phyloP scores from a whole-genome alignment of 257 asterid genomes.

The Leonotis leonurus region DNA sequence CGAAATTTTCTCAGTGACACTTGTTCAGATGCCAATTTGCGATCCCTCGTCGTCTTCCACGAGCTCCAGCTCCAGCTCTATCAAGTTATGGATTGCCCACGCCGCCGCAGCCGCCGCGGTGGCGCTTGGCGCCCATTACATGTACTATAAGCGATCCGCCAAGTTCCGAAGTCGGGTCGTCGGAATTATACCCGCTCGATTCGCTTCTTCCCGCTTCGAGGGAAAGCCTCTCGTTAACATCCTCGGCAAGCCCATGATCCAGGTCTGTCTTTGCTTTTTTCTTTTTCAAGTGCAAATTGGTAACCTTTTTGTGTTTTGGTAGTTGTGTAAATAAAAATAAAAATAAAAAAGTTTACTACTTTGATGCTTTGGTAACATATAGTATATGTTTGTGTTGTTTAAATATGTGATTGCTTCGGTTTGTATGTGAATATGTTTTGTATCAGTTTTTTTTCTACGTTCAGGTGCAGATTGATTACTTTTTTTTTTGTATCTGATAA shows the following conservation, averaged over 20 bases:
- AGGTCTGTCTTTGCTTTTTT: slow-evolving; percentile 33
- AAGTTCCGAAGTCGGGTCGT: slow-evolving; percentile 68
- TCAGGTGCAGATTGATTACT: too few relatives aligned
- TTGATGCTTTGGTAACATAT: too few relatives aligned
- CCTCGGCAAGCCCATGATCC: slow-evolving; percentile 98
- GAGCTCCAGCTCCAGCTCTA: slow-evolving; percentile 37
- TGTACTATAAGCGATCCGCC: slow-evolving; percentile 41
- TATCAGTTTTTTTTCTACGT: too few relatives aligned
- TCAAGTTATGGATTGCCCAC: slow-evolving; percentile 48
- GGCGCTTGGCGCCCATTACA: slow-evolving; percentile 57
- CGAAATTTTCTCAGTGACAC: background rate
- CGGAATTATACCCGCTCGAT: slow-evolving; percentile 93
- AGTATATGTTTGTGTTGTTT: too few relatives aligned
- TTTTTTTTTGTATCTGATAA: too few relatives aligned
- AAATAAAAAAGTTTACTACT: too few relatives aligned
- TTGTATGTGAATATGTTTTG: too few relatives aligned
- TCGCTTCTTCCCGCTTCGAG: slow-evolving; percentile 78
- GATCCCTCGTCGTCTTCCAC: slow-evolving; percentile 24
- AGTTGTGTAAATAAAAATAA: background rate
- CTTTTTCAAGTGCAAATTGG: background rate
- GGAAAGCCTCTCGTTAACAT: slow-evolving; percentile 84
- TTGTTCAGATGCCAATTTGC: slow-evolving; percentile 19
- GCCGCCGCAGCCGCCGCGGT: slow-evolving; percentile 46
- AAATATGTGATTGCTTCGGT: too few relatives aligned
- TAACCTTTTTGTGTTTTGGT: background rate